Evolutionary conservation across 2,329 filamentous ascomycete genomes (phyloP), one percentile per base, ranked within the genome.

Genomic region (Parasarocladium wereldwijsianum): DNA sequence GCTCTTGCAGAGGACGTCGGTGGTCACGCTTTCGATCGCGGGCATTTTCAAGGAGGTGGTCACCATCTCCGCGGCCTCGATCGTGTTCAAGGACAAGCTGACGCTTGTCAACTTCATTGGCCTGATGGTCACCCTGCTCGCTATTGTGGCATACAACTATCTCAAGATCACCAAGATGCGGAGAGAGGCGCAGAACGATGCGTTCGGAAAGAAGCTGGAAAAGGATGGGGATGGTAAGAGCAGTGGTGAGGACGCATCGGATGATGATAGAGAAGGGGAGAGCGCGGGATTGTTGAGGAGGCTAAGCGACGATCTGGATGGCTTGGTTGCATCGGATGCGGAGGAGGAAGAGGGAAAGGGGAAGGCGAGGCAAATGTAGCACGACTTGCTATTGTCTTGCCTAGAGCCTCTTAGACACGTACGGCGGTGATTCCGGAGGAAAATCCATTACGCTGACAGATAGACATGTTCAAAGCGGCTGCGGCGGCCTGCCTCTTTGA

Each of bases 11-110:
- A 82, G 90, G 27, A 96, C 87, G 1, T 92, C 82, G 2, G 90
- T 98, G 31, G 90, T 98, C 30, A 96, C 90, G 0, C 66, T 98
- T 26, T 92, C 81, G 30, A 94, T 98, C 42, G 93, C 86, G 38
- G 90, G 90, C 36, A 96, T 98, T 37, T 96, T 98, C 65, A 98
- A 98, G 52, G 90, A 98, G 58, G 90, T 96, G 23, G 76, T 98
- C 32, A 98, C 90, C 10, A 96, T 98, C 45, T 77, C 73, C 23
- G 85, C 84, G 1, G 87, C 87, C 0, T 80, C 84, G 7, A 52
- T 92, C 17, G 74, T 93, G 4, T 98, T 94, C 59, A 70, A 90
- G 43, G 90, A 98, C 49, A 71, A 69, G 28, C 69, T 98, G 26
- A 94, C 86, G 0, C 62, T 76, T 0, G 72, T 98, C 59, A 98